Base-by-base conservation (phyloP, 805 yeast genomes). In the Candida nitratophila region DNA sequence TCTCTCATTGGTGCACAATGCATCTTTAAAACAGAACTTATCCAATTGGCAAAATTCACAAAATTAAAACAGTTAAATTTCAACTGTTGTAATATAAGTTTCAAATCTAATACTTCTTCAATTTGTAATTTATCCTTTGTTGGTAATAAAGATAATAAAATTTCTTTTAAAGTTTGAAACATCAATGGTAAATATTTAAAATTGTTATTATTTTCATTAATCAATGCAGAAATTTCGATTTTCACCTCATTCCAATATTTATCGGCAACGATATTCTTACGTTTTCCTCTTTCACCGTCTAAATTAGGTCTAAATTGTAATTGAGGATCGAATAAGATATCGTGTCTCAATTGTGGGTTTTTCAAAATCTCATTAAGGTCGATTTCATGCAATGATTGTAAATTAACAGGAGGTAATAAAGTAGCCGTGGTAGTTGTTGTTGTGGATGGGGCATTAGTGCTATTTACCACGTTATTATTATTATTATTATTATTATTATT, bases 1-100 rank as follows among this genome's bases (percentile, higher is more conserved):
- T 87, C 96, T 59, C 97, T 76, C 95, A 88, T 88, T 49, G 97
- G 97, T 7, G 96, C 96, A 65, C 96, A 89, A 60, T 87, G 96
- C 42, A 82, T 79, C 64, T 89, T 87, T 65, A 91, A 83, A 29
- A 88, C 77, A 29, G 74, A 70, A 2, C 87, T 79, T 36, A 90
- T 71, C 91, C 95, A 86, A 45, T 71, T 71, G 2, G 90, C 75
- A 53, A 88, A 73, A 32, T 76, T 72, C 17, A 79, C 76, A 65
- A 85, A 86, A 60, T 83, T 86, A 53, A 86, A 76, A n/a, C 85
- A 76, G 20, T 83, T 79, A 50, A 77, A 79, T 35, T 75, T 64
- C 42, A 89, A 60, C 60, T 88, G 95, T 65, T 88, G 96, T 40
- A 83, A 69, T 33, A 85, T 68, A 39, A 88, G 65, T 44, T 84